These are phyloP conservation scores for Pouteria campechiana DNA, from an alignment of 179 eudicot species.

Conservation along the genomic window DNA sequence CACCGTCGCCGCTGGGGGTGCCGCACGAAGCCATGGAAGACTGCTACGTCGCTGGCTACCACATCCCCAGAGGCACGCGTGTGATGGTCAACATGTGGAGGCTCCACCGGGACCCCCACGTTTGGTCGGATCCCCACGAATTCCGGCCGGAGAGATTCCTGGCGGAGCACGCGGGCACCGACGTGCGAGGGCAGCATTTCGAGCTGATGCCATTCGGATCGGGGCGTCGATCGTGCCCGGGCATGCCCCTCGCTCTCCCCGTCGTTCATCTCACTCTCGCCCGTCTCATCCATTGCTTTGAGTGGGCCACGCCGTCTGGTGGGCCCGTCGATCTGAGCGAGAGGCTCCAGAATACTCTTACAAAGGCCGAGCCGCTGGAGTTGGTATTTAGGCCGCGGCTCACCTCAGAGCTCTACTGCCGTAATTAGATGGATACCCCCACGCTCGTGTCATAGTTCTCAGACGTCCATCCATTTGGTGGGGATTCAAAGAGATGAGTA, in stretches of 20 bases:
- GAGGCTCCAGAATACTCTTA: background rate
- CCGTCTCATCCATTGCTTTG: background rate
- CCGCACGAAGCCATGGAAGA: conserved; percentile 1
- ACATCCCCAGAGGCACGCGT: background rate
- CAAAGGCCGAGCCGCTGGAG: background rate
- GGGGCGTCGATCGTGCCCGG: background rate
- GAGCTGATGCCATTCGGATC: background rate
- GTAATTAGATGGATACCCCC: too few species aligned
- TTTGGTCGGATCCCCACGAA: background rate
- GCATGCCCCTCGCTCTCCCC: background rate
- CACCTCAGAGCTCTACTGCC: conserved; percentile 2
- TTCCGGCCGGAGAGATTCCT: conserved; percentile 3
- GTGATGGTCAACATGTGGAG: background rate
- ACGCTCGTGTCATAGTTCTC: too few species aligned
- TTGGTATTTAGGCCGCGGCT: background rate
- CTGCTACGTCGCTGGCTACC: background rate
- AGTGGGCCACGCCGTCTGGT: background rate
- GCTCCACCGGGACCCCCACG: background rate
- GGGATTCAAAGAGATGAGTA: too few species aligned
- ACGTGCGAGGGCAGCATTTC: background rate
- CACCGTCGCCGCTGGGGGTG: background rate
- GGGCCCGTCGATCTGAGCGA: background rate
- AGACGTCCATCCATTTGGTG: too few species aligned
- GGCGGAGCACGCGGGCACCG: background rate
- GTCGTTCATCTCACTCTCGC: background rate